These are phyloP conservation scores for Hamigera avellanea DNA, from an alignment of 495 filamentous ascomycete genomes.

Conservation along the genomic window DNA sequence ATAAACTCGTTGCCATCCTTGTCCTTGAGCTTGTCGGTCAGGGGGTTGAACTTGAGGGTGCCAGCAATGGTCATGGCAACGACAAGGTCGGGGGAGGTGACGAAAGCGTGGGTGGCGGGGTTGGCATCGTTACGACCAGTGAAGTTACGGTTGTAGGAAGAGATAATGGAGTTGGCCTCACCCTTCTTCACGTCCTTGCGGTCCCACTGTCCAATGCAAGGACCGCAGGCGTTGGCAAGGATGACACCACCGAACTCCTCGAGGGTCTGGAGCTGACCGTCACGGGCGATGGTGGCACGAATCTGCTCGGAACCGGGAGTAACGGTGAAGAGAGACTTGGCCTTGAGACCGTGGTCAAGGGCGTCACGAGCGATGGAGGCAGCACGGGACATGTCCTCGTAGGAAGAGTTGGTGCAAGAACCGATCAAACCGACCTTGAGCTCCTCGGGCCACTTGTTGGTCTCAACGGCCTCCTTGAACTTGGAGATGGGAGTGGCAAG, in stretches of 20 bases:
- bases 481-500: conserved; percentile 95
- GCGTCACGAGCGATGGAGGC: conserved; percentile 94
- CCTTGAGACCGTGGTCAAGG: conserved; percentile 84
- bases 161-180: conserved; percentile 90
- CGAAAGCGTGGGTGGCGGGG: conserved; percentile 96
- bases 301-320: conserved; percentile 98
- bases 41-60: conserved; percentile 89
- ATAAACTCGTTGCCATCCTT: conserved; percentile 96
- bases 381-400: conserved; percentile 96
- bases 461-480: conserved; percentile 88
- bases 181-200: conserved; percentile 93
- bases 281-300: conserved; percentile 86
- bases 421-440: conserved; percentile 89
- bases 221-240: conserved; percentile 91
- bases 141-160: conserved; percentile 99
- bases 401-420: conserved; percentile 99
- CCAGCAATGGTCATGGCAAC: conserved; percentile 88
- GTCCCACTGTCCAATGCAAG: conserved; percentile 83
- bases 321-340: conserved; percentile 87
- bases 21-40: conserved; percentile 88
- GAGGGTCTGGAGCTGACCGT: conserved; percentile 90
- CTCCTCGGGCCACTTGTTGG: conserved; percentile 94
- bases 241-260: conserved; percentile 97
- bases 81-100: conserved; percentile 95
- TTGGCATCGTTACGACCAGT: conserved; percentile 99